Conservation (phyloP, 768 basidiomycete species). For the Rhodotorula paludigena region DNA sequence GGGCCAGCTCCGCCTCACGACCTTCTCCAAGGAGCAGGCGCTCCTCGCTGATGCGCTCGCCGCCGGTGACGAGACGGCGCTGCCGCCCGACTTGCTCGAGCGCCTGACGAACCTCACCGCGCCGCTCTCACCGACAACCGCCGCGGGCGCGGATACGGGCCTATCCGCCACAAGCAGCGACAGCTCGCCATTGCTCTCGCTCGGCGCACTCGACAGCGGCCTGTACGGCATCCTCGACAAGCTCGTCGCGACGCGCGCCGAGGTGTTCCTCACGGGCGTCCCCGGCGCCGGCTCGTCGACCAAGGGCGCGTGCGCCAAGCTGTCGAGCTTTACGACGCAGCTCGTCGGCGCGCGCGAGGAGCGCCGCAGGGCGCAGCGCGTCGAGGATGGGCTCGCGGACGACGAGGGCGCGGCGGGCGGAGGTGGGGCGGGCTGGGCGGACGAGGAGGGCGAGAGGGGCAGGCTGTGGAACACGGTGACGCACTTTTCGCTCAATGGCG, state of each 20-base stretch:
- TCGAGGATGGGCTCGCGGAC: too few relatives aligned
- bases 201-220: constrained; percentile 54
- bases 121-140: constrained; percentile 11
- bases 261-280: constrained; percentile 54
- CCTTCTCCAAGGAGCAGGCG: constrained; percentile 49
- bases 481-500: constrained; percentile 19
- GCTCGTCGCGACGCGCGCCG: constrained; percentile 54
- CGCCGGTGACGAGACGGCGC: background rate
- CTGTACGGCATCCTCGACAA: constrained; percentile 59
- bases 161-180: too few relatives aligned
- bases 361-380: constrained; percentile 38
- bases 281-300: constrained; percentile 3
- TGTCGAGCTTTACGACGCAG: constrained; percentile 57
- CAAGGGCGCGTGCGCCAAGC: constrained; percentile 37
- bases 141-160: too few relatives aligned
- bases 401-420: too few relatives aligned
- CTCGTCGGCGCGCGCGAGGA: constrained; percentile 52
- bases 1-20: constrained; percentile 50
- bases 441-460: background rate
- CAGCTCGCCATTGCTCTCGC: constrained; percentile 42
- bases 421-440: constrained; percentile 38
- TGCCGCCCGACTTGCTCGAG: background rate
- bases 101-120: background rate
- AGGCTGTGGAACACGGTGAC: constrained; percentile 26
- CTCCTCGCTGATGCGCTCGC: constrained; percentile 28